A percentile compares a stretch with the other conserved stretches of the same genome.
phyloP scores from a whole-genome alignment of 2,329 filamentous ascomycete species.

The Fusarium proliferatum region DNA sequence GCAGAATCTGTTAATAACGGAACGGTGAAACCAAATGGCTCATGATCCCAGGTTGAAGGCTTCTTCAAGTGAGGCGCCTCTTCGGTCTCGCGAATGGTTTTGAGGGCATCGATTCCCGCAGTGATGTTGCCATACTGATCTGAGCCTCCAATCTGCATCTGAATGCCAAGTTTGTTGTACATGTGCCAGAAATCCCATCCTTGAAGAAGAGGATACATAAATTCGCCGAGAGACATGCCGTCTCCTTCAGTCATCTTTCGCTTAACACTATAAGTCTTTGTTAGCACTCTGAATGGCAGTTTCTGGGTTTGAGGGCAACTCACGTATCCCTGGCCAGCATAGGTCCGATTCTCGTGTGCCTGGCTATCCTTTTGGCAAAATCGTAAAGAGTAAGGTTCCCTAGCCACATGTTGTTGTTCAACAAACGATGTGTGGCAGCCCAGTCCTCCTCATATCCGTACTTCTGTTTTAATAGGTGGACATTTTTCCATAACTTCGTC shows the following conservation, averaged over 20 bases:
- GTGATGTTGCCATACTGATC: constrained; percentile 98
- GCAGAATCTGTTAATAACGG: constrained; percentile 87
- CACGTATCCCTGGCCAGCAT: constrained; percentile 91
- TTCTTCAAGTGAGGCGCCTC: constrained; percentile 56
- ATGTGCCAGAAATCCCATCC: constrained; percentile 97
- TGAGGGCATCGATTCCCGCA: constrained; percentile 86
- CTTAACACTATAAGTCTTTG: constrained; percentile 66
- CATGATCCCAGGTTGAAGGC: constrained; percentile 57
- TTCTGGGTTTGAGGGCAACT: constrained; percentile 51
- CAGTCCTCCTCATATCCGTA: constrained; percentile 73
- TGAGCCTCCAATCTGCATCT: constrained; percentile 92
- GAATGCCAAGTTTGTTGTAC: constrained; percentile 72
- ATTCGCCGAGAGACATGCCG: constrained; percentile 94
- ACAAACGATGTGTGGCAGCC: constrained; percentile 73
- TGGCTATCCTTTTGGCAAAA: constrained; percentile 79
- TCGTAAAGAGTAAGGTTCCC: constrained; percentile 77
- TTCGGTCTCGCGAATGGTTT: constrained; percentile 73
- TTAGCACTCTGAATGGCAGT: constrained; percentile 31
- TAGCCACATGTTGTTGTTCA: constrained; percentile 90
- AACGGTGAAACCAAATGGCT: constrained; percentile 87
- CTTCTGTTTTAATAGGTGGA: constrained; percentile 72
- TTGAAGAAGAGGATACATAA: constrained; percentile 92
- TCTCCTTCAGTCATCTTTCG: constrained; percentile 85
- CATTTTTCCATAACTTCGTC: constrained; percentile 78
- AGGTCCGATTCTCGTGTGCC: constrained; percentile 79